phyloP scores from a whole-genome alignment of 202 grass and related monocot species.

The Digitaria exilis region DNA sequence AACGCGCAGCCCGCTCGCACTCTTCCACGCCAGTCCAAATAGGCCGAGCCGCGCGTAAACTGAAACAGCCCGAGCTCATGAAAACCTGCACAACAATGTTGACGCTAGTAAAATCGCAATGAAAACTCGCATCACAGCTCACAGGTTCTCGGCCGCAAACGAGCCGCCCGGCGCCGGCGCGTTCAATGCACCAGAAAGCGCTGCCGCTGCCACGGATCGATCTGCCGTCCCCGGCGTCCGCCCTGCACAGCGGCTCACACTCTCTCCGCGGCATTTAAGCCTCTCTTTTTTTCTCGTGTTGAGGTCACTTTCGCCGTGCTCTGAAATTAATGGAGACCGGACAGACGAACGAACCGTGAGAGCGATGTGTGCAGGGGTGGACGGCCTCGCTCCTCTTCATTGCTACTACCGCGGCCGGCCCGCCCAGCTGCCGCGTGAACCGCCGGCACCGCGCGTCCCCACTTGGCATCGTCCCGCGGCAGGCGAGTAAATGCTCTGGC shows the following conservation, averaged over 20 bases:
- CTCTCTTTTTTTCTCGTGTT: background rate
- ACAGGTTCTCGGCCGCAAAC: background rate
- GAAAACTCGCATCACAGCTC: background rate
- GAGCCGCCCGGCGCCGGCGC: background rate
- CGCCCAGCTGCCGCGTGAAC: conserved; percentile 30
- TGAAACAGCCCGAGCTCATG: background rate
- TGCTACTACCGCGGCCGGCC: background rate
- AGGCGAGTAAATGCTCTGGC: background rate
- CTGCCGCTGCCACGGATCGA: background rate
- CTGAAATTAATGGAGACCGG: conserved; percentile 17
- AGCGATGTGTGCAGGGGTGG: background rate
- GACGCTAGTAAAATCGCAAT: background rate
- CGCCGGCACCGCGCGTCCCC: conserved; percentile 25
- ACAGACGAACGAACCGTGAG: background rate
- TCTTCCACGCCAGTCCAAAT: no score
- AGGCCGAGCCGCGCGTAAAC: no score
- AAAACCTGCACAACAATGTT: background rate
- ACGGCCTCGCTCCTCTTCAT: background rate
- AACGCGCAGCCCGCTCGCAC: background rate
- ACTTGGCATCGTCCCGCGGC: background rate
- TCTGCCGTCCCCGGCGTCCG: background rate
- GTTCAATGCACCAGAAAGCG: background rate
- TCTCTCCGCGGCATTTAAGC: conserved; percentile 14
- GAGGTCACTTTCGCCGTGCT: background rate
- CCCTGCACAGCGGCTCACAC: background rate